Conservation (phyloP, 1,139 yeast species). For the Pichia sp. region DNA sequence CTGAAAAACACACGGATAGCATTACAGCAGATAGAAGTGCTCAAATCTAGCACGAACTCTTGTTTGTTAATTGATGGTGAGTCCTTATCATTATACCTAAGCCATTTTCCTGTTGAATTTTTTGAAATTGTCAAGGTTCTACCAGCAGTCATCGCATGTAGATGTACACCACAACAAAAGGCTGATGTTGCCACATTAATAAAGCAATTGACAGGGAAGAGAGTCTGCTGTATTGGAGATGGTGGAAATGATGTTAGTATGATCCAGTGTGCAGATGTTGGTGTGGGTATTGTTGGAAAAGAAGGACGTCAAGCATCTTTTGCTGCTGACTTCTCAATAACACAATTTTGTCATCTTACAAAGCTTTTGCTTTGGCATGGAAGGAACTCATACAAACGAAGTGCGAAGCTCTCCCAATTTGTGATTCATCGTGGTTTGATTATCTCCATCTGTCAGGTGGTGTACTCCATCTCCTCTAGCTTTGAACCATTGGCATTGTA, state of each 20-base stretch:
- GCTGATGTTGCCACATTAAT: constrained; percentile 89
- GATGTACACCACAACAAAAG: constrained; percentile 98
- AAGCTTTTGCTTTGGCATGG: constrained; percentile 96
- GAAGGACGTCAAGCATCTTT: constrained; percentile 97
- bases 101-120: constrained; percentile 59
- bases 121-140: constrained; percentile 66
- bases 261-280: constrained; percentile 99
- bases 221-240: constrained; percentile 98
- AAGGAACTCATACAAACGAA: constrained; percentile 89
- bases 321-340: constrained; percentile 94
- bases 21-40: constrained; percentile 62
- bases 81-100: constrained; percentile 65
- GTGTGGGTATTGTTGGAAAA: constrained; percentile 98
- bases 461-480: constrained; percentile 74
- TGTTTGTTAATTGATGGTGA: constrained; percentile 93
- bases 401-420: constrained; percentile 92
- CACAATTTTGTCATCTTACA: constrained; percentile 85
- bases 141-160: constrained; percentile 94
- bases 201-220: constrained; percentile 68
- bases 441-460: constrained; percentile 95
- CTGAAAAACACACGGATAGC: constrained; percentile 57
- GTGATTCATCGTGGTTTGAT: constrained; percentile 93
- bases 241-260: constrained; percentile 99
- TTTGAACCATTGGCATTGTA: constrained; percentile 93
- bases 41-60: constrained; percentile 58